These are phyloP conservation scores for Pachysandra terminalis DNA, from an alignment of 164 flowering plant genomes.

Conservation along the genomic window DNA sequence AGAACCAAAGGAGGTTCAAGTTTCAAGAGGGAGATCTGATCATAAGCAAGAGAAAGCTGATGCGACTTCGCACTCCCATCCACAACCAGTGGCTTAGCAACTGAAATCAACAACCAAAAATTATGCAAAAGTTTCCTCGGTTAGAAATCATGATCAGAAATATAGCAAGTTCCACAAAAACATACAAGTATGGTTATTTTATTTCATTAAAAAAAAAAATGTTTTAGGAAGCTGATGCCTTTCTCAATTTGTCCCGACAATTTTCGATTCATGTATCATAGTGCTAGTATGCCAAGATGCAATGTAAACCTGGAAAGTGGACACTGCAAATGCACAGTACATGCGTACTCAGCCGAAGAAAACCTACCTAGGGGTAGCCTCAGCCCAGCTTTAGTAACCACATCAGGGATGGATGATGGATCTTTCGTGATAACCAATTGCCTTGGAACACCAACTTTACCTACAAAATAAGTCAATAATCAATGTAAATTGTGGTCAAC, in stretches of 20 bases:
- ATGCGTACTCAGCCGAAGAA: too few species aligned
- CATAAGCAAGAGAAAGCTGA: slow-evolving; percentile 58
- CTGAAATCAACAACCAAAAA: slow-evolving; percentile 25
- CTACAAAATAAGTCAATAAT: slow-evolving; percentile 30
- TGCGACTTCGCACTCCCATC: slow-evolving; percentile 63
- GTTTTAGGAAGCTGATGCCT: too few species aligned
- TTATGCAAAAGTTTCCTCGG: neutral
- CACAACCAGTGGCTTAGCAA: slow-evolving; percentile 45
- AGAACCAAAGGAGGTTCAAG: slow-evolving; percentile 60
- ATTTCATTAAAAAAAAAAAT: too few species aligned
- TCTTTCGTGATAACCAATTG: slow-evolving; percentile 63
- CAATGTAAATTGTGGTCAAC: neutral
- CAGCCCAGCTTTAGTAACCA: slow-evolving; percentile 51
- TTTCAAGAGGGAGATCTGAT: slow-evolving; percentile 40
- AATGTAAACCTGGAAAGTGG: too few species aligned
- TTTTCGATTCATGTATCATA: neutral
- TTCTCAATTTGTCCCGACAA: neutral
- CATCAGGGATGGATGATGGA: slow-evolving; percentile 57
- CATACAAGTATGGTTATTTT: too few species aligned
- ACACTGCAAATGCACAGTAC: slow-evolving; percentile 1
- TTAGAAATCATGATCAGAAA: neutral
- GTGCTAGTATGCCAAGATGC: neutral
- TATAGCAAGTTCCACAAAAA: neutral
- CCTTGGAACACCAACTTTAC: slow-evolving; percentile 60
- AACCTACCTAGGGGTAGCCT: slow-evolving; percentile 56